Evolutionary conservation across 1,284 basidiomycete species (phyloP).

Genomic region (Ustilago sp.): DNA sequence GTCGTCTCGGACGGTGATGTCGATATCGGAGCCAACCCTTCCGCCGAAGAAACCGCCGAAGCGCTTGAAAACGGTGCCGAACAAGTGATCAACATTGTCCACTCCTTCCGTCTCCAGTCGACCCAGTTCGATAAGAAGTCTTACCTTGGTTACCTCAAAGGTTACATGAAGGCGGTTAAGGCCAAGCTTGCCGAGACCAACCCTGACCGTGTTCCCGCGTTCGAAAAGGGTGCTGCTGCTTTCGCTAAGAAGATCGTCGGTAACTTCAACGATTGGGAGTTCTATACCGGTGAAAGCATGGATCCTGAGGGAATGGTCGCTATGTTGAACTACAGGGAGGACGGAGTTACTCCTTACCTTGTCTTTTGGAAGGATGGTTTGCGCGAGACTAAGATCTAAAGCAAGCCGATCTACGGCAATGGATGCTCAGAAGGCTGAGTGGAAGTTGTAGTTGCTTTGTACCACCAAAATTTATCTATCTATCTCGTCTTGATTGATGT

Average conservation of each 20-base stretch:
- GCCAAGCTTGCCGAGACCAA: constrained; percentile 71
- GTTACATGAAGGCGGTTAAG: constrained; percentile 86
- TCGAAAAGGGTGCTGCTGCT: constrained; percentile 83
- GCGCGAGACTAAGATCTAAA: constrained; percentile 68
- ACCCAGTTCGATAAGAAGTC: constrained; percentile 93
- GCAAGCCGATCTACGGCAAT: background rate
- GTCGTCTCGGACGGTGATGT: constrained; percentile 84
- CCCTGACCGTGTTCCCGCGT: constrained; percentile 80
- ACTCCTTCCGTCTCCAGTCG: constrained; percentile 89
- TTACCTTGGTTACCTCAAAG: constrained; percentile 86
- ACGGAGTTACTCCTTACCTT: constrained; percentile 77
- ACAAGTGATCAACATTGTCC: constrained; percentile 87
- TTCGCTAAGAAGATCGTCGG: constrained; percentile 78
- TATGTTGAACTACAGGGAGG: constrained; percentile 72
- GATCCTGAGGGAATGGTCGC: constrained; percentile 71
- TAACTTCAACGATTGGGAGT: constrained; percentile 92
- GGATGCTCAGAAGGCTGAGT: background rate
- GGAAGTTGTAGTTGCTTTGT: constrained; percentile 1
- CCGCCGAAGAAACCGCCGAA: constrained; percentile 88
- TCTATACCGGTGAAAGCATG: constrained; percentile 82
- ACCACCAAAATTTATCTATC: constrained; percentile 3
- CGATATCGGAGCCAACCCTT: constrained; percentile 81
- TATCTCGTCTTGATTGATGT: background rate
- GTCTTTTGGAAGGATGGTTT: constrained; percentile 69
- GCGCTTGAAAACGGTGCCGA: constrained; percentile 81